Percentiles rank a stretch among this genome's conserved stretches.
phyloP scores from a whole-genome alignment of 2,329 filamentous ascomycete genomes.

The Curvularia sp. region DNA sequence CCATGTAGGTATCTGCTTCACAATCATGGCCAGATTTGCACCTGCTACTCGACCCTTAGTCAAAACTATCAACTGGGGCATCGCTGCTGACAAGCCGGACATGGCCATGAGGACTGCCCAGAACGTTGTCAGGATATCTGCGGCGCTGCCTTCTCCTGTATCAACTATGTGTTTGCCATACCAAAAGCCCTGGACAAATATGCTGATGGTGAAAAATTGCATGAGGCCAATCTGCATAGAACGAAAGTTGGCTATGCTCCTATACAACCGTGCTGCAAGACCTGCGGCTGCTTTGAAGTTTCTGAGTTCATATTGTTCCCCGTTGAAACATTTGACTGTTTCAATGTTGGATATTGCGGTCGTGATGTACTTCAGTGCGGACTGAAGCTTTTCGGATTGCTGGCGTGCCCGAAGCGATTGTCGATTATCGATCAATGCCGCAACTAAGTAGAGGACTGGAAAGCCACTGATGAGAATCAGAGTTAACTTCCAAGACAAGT shows the following conservation, averaged over 20 bases:
- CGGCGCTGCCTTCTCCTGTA: constrained; percentile 64
- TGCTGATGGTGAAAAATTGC: constrained; percentile 74
- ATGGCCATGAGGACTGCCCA: constrained; percentile 80
- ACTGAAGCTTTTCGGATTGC: constrained; percentile 71
- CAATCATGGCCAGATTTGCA: constrained; percentile 62
- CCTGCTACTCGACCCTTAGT: constrained; percentile 81
- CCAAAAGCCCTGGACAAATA: constrained; percentile 92
- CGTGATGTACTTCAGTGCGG: constrained; percentile 74
- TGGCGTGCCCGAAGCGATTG: constrained; percentile 71
- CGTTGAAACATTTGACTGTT: constrained; percentile 85
- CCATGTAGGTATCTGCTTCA: constrained; percentile 46
- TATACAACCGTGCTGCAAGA: constrained; percentile 67
- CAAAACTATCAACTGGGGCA: constrained; percentile 79
- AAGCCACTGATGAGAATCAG: constrained; percentile 77
- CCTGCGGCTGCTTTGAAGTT: constrained; percentile 68
- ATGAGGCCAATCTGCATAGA: constrained; percentile 76
- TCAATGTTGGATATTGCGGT: constrained; percentile 78
- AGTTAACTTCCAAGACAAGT: constrained; percentile 83
- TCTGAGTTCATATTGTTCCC: constrained; percentile 70
- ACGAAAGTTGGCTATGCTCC: constrained; percentile 71
- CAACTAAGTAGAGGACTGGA: constrained; percentile 68
- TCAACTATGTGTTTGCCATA: constrained; percentile 77
- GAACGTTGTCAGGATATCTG: constrained; percentile 80
- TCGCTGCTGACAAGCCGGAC: constrained; percentile 73
- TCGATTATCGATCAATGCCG: constrained; percentile 66